Conservation (phyloP, 176 grass and related monocot genomes). For the Lolium multiflorum region DNA sequence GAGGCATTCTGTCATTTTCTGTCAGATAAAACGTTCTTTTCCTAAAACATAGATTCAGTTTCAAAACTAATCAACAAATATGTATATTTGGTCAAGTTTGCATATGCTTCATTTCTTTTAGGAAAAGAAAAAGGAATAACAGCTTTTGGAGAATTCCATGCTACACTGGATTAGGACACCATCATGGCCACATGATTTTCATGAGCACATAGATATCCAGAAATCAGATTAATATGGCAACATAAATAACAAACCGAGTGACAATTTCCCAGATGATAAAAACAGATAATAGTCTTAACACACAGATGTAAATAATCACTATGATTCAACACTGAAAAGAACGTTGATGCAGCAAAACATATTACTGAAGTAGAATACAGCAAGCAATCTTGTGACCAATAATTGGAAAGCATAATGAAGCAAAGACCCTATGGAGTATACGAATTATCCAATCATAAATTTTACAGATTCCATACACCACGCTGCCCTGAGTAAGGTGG, state of each 20-base stretch:
- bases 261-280: neutral
- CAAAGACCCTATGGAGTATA: neutral
- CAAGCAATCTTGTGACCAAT: neutral
- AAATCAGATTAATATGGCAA: neutral
- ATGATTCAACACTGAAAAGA: neutral
- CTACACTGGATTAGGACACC: neutral
- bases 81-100: neutral
- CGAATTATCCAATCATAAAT: neutral
- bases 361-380: neutral
- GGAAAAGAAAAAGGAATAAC: neutral
- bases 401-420: neutral
- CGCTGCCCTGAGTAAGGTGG: too few species aligned
- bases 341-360: neutral
- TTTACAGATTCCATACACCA: neutral
- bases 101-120: neutral
- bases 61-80: conserved; percentile 28
- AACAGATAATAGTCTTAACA: conserved; percentile 15
- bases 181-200: neutral
- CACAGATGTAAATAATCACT: neutral
- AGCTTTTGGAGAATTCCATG: neutral
- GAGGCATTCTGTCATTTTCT: conserved; percentile 10
- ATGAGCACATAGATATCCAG: neutral
- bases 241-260: neutral
- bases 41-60: conserved; percentile 13
- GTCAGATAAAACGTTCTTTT: conserved; percentile 27